Evolutionary conservation across 108 stramenopile species (phyloP).

Genomic region (Nannochloropsis salina): DNA sequence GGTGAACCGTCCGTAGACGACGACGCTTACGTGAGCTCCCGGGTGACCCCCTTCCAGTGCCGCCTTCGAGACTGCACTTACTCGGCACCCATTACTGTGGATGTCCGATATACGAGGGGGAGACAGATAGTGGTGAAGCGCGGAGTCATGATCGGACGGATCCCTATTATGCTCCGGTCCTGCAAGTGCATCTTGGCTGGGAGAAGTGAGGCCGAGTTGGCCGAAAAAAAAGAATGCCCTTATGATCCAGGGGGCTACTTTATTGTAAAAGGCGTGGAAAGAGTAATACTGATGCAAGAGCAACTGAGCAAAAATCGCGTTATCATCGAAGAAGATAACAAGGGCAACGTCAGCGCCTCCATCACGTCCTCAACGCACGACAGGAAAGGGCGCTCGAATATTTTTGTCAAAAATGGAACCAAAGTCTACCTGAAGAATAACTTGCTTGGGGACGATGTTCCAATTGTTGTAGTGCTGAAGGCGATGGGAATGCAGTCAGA

Average conservation of each 20-base stretch:
- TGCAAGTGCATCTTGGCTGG: slow-evolving; percentile 77
- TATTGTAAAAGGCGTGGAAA: slow-evolving; percentile 87
- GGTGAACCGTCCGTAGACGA: slow-evolving; percentile 87
- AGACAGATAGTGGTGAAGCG: slow-evolving; percentile 82
- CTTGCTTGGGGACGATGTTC: slow-evolving; percentile 93
- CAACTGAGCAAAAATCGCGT: slow-evolving; percentile 98
- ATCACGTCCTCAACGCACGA: slow-evolving; percentile 57
- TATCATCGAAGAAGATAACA: slow-evolving; percentile 87
- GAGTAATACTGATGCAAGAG: slow-evolving; percentile 94
- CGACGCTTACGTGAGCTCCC: slow-evolving; percentile 67
- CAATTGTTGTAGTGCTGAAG: slow-evolving; percentile 83
- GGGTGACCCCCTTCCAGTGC: slow-evolving; percentile 86
- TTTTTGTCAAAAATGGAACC: slow-evolving; percentile 42
- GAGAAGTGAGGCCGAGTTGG: slow-evolving; percentile 73
- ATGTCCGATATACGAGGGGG: slow-evolving; percentile 89
- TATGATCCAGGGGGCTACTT: slow-evolving; percentile 99
- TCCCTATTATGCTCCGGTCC: slow-evolving; percentile 92
- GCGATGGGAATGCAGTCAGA: slow-evolving; percentile 94
- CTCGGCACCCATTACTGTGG: slow-evolving; percentile 92
- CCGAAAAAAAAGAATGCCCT: slow-evolving; percentile 90
- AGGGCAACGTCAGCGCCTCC: slow-evolving; percentile 57
- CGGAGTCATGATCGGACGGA: slow-evolving; percentile 54
- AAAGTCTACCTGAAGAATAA: slow-evolving; percentile 88
- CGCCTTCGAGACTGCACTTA: slow-evolving; percentile 95
- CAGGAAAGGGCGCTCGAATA: slow-evolving; percentile 55